Evolutionary conservation across 2,329 filamentous ascomycete genomes (phyloP).

Genomic region (Fulvia fulva): DNA sequence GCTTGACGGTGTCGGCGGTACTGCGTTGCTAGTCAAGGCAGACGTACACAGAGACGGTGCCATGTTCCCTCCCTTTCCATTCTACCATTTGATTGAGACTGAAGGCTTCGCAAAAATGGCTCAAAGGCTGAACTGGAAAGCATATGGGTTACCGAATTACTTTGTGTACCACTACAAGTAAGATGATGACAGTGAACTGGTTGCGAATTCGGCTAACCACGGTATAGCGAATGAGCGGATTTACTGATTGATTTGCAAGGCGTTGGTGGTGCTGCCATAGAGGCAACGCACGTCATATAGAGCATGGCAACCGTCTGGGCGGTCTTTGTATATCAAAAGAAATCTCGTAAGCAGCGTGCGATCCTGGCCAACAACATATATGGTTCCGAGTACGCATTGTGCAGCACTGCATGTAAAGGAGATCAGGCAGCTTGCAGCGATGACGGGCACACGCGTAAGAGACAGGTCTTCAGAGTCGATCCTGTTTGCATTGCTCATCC

Average conservation of each 20-base stretch:
- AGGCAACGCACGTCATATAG: constrained; percentile 5
- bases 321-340: constrained; percentile 5
- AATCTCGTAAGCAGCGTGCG: neutral
- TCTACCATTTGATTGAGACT: constrained; percentile 96
- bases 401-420: neutral
- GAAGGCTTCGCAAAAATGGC: constrained; percentile 99
- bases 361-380: neutral
- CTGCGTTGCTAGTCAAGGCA: constrained; percentile 87
- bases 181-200: neutral
- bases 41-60: constrained; percentile 95
- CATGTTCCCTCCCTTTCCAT: constrained; percentile 96
- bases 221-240: neutral
- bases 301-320: neutral
- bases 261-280: constrained; percentile 5
- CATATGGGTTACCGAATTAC: constrained; percentile 91
- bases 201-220: neutral
- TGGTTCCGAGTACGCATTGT: neutral
- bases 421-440: neutral
- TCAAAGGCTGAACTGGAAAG: constrained; percentile 76
- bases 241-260: constrained; percentile 2
- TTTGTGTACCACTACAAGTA: constrained; percentile 55
- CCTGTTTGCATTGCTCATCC: no score
- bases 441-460: neutral
- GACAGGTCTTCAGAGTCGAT: neutral
- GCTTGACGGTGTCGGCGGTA: constrained; percentile 90